These are phyloP conservation scores for Phytophthora pini DNA, from an alignment of 352 stramenopile species.

Conservation along the genomic window DNA sequence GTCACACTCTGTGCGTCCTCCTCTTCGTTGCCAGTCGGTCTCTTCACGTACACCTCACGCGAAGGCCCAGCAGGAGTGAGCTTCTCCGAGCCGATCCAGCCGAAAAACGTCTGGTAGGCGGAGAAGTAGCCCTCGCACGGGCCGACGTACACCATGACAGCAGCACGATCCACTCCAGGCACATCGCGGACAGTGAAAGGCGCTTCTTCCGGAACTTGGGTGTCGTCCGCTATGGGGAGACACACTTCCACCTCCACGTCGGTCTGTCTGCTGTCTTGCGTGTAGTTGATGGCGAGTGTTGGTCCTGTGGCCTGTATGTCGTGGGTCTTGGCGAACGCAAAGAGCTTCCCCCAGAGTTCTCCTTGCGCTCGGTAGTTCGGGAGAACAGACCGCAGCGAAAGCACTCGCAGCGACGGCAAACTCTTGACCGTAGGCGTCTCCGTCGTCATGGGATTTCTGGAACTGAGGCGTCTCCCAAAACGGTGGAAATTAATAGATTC, in stretches of 20 bases:
- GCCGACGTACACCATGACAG: conserved; percentile 44
- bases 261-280: conserved; percentile 37
- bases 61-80: conserved; percentile 34
- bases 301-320: conserved; percentile 24
- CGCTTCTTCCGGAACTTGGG: conserved; percentile 19
- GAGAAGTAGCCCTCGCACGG: conserved; percentile 30
- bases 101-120: conserved; percentile 46
- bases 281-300: conserved; percentile 55
- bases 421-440: conserved; percentile 34
- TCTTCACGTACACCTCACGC: conserved; percentile 54
- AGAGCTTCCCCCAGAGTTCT: conserved; percentile 41
- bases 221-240: conserved; percentile 39
- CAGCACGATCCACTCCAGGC: conserved; percentile 29
- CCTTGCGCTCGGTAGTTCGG: conserved; percentile 44
- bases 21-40: conserved; percentile 30
- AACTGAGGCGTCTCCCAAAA: conserved; percentile 4
- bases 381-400: conserved; percentile 39
- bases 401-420: conserved; percentile 20
- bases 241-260: conserved; percentile 67
- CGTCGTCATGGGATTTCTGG: neutral
- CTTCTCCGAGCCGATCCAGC: conserved; percentile 42
- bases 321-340: conserved; percentile 27
- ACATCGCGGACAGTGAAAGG: conserved; percentile 35
- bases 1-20: conserved; percentile 30
- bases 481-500: neutral